A percentile compares a stretch with the other conserved stretches of the same genome.
phyloP scores from a whole-genome alignment of 208 protist species.

The Acanthamoeba castellanii region DNA sequence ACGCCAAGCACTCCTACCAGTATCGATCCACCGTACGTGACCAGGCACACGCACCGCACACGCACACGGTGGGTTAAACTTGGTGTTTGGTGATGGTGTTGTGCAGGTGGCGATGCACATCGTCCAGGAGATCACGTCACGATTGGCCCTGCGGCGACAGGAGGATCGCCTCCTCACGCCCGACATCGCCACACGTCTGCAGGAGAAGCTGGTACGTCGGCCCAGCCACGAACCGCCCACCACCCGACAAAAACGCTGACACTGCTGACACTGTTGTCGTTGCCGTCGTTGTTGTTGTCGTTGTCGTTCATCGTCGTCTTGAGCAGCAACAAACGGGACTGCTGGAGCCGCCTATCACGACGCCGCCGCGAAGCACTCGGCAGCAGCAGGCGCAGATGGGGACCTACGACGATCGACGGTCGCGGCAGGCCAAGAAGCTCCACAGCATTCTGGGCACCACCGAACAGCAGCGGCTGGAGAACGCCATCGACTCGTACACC shows the following conservation, averaged over 20 bases:
- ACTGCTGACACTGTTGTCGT: too few species aligned
- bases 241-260: too few species aligned
- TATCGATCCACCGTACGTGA: not conserved
- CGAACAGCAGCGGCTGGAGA: slow-evolving; percentile 56
- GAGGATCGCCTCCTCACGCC: not conserved
- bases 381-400: not conserved
- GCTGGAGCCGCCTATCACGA: not conserved
- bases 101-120: slow-evolving; percentile 57
- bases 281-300: too few species aligned
- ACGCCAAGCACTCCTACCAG: slow-evolving; percentile 14
- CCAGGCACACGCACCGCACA: not conserved
- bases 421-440: slow-evolving; percentile 29
- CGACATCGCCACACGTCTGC: not conserved
- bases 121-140: slow-evolving; percentile 41
- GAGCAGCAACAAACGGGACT: not conserved
- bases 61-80: not conserved
- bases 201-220: not conserved
- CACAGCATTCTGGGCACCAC: not conserved
- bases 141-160: not conserved
- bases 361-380: not conserved
- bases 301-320: not conserved
- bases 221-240: too few species aligned
- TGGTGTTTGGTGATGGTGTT: not conserved
- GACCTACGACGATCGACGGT: not conserved
- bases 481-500: slow-evolving; percentile 12